These are phyloP conservation scores for Juglanconis sp. DNA, from an alignment of 2,329 filamentous ascomycete genomes.

Conservation along the genomic window DNA sequence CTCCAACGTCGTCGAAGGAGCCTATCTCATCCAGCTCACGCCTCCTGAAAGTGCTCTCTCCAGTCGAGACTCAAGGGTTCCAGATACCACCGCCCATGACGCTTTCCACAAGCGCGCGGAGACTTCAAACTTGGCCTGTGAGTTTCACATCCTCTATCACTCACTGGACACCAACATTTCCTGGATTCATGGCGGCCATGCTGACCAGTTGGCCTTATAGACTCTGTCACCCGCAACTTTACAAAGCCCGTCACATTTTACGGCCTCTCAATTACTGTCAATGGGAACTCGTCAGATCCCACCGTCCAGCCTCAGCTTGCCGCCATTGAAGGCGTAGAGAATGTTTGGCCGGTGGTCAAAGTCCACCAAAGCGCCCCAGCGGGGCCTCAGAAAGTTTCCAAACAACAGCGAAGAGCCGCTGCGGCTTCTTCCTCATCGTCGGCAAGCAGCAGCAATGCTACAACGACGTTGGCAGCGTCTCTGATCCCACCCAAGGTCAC, in stretches of 20 bases:
- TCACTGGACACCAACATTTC: not conserved
- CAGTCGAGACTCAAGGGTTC: not conserved
- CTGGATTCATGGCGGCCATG: not conserved
- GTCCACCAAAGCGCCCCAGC: not conserved
- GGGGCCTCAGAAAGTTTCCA: not conserved
- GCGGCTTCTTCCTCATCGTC: not conserved
- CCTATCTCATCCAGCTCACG: not conserved
- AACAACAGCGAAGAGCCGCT: not conserved
- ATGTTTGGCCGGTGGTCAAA: not conserved
- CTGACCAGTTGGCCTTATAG: not conserved
- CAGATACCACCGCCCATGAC: not conserved
- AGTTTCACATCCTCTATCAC: not conserved
- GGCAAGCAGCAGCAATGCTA: not conserved
- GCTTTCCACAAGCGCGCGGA: slow-evolving; percentile 1
- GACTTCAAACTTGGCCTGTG: not conserved
- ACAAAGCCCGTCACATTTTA: not conserved
- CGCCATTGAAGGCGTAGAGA: not conserved
- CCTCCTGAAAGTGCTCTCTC: not conserved
- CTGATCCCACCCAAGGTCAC: not conserved
- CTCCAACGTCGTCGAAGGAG: not conserved
- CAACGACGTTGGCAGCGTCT: not conserved
- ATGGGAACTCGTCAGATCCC: not conserved
- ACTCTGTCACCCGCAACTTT: not conserved
- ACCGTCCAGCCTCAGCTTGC: not conserved
- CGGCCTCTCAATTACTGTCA: not conserved